Conservation (phyloP, 2,329 filamentous ascomycete genomes). For the Pyrenochaeta sp. region DNA sequence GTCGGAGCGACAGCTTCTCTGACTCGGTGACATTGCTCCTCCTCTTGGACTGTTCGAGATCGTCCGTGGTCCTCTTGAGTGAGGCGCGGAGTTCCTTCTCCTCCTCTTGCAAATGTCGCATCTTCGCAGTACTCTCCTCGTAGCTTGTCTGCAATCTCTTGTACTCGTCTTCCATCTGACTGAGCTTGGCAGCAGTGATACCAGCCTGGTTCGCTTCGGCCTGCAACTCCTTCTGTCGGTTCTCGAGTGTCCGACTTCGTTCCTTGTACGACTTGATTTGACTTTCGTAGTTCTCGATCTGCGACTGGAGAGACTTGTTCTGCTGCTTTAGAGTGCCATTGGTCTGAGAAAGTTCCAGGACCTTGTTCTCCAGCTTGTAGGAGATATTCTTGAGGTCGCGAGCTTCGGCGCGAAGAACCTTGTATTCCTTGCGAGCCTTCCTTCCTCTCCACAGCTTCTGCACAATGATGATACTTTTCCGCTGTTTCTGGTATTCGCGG, state of each 20-base stretch:
- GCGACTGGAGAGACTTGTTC: conserved; percentile 86
- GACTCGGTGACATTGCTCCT: conserved; percentile 79
- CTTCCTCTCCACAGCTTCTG: conserved; percentile 94
- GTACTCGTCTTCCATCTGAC: conserved; percentile 96
- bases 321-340: conserved; percentile 91
- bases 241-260: conserved; percentile 88
- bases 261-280: conserved; percentile 97
- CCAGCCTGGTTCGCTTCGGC: conserved; percentile 97
- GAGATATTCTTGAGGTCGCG: conserved; percentile 99
- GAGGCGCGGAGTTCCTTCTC: conserved; percentile 86
- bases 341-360: conserved; percentile 95
- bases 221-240: conserved; percentile 90
- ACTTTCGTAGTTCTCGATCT: conserved; percentile 94
- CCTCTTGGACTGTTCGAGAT: conserved; percentile 81
- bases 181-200: conserved; percentile 88
- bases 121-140: conserved; percentile 87
- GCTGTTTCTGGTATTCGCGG: conserved; percentile 84
- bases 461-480: conserved; percentile 86
- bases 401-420: conserved; percentile 90
- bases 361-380: conserved; percentile 99
- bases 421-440: conserved; percentile 82
- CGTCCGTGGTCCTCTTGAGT: conserved; percentile 77
- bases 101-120: conserved; percentile 94
- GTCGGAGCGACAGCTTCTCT: conserved; percentile 84
- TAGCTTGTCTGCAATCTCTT: conserved; percentile 87